phyloP scores from a whole-genome alignment of 2,329 filamentous ascomycete species.

The Ophiosphaerella korrae region DNA sequence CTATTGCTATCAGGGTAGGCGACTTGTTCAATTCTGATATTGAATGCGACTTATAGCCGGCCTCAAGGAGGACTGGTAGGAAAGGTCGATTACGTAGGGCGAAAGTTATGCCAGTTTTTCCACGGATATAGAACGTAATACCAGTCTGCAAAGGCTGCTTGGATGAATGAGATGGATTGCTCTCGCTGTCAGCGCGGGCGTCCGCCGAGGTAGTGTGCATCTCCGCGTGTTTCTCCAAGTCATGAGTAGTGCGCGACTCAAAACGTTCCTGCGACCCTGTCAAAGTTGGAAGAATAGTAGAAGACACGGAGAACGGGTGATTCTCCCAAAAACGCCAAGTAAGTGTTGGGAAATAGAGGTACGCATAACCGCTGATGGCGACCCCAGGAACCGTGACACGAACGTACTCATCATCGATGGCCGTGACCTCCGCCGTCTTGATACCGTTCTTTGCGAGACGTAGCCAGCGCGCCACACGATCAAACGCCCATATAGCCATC shows the following conservation, averaged over 20 bases:
- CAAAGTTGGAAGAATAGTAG: too few species aligned
- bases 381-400: constrained; percentile 50
- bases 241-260: neutral
- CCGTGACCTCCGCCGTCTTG: constrained; percentile 42
- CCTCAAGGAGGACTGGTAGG: constrained; percentile 9
- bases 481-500: constrained; percentile 53
- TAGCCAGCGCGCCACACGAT: constrained; percentile 50
- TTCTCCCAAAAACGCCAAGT: constrained; percentile 55
- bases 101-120: constrained; percentile 7
- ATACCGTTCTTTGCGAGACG: constrained; percentile 48
- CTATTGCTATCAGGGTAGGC: constrained; percentile 3
- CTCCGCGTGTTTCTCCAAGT: neutral
- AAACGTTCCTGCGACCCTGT: too few species aligned
- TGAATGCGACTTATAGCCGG: constrained; percentile 5
- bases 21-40: constrained; percentile 1
- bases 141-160: neutral
- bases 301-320: constrained; percentile 53
- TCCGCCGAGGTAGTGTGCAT: neutral
- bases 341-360: constrained; percentile 58
- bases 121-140: constrained; percentile 11
- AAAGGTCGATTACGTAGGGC: neutral
- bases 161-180: neutral
- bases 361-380: constrained; percentile 44
- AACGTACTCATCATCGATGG: constrained; percentile 35
- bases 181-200: neutral